Conservation (phyloP, 2,329 filamentous ascomycete species). For the Pseudohalonectria lignicola region DNA sequence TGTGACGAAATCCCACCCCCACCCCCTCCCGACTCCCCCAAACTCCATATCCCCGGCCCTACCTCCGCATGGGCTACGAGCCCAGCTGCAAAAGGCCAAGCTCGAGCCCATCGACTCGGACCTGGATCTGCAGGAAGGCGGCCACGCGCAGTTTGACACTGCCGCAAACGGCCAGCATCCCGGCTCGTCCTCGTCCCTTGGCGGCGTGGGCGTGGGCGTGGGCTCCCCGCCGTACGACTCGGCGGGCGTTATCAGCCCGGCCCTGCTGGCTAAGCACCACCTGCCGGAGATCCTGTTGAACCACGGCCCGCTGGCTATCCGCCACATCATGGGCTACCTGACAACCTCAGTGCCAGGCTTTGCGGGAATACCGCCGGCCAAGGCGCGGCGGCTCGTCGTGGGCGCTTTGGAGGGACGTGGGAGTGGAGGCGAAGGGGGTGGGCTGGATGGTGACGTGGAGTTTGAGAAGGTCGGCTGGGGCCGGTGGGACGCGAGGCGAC, state of each 20-base stretch:
- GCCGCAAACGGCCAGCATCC: conserved; percentile 15
- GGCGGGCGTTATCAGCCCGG: conserved; percentile 71
- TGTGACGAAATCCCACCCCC: conserved; percentile 51
- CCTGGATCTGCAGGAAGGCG: conserved; percentile 67
- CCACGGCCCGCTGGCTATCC: conserved; percentile 85
- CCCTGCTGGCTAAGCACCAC: conserved; percentile 79
- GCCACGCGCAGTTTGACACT: conserved; percentile 27
- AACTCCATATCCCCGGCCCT: conserved; percentile 90
- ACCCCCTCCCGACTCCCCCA: conserved; percentile 83
- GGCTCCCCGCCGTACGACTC: conserved; percentile 52
- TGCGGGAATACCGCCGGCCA: conserved; percentile 75
- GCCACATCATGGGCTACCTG: conserved; percentile 89
- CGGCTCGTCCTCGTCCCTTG: not conserved
- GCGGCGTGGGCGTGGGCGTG: conserved; percentile 11
- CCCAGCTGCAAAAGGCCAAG: conserved; percentile 48
- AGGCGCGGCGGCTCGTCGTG: conserved; percentile 86
- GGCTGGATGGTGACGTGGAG: conserved; percentile 58
- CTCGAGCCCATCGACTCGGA: conserved; percentile 71
- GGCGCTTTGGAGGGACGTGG: conserved; percentile 72
- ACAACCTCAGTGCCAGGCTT: conserved; percentile 91
- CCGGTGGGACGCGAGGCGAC: conserved; percentile 77
- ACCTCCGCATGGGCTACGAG: conserved; percentile 68
- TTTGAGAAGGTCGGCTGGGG: conserved; percentile 98
- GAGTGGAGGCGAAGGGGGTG: conserved; percentile 44
- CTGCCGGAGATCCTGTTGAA: conserved; percentile 82